Evolutionary conservation across 2,329 filamentous ascomycete species (phyloP), one percentile per base, ranked within the genome.

Genomic region (Apiospora sp.): DNA sequence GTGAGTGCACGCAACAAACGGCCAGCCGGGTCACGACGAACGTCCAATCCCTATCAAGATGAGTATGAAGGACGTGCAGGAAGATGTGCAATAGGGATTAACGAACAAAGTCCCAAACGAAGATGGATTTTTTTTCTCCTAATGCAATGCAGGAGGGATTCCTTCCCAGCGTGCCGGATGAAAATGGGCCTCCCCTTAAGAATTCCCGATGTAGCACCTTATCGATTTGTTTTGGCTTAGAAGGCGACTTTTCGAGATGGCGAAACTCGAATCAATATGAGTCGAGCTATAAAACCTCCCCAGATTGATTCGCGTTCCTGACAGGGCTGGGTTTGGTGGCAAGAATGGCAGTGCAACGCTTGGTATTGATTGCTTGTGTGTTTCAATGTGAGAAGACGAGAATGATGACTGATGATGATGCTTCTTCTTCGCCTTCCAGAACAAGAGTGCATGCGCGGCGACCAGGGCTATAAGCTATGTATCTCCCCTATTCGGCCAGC

Each of bases 101-200:
- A 64, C 58, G 34, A 64, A 64, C 58, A 30, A 34, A 61, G 30
- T 10, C 10, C 12, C 30, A 61, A 61, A 61, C 54, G 54, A 48
- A 8, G 58, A 64, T 64, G 49, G 49, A 51, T 24, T 27, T 12
- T 22, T 22, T 61, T 10, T 37, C 37, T 64, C 58, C 58, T 41
- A 30, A 61, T 61, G 58, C 58, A 41, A 61, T 61, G 58, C 58
- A 41, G 58, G 58, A 64, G 34, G 41, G 30, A 34, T 4, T 49
- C 7, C 58, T 4, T 49, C 7, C 58, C 58, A 64, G 34, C 22
- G 34, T 37, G 54, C 54, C 58, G 34, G 58, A n/a, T n/a, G 58
- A 64, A 64, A 41, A 64, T 64, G 58, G 58, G 58, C 58, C 34
- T 64, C 54, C 54, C 58, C 37, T 64, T 64, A 41, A 64, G 58